Evolutionary conservation across 2,329 filamentous ascomycete species (phyloP).

Genomic region (Colletotrichum abscissum): DNA sequence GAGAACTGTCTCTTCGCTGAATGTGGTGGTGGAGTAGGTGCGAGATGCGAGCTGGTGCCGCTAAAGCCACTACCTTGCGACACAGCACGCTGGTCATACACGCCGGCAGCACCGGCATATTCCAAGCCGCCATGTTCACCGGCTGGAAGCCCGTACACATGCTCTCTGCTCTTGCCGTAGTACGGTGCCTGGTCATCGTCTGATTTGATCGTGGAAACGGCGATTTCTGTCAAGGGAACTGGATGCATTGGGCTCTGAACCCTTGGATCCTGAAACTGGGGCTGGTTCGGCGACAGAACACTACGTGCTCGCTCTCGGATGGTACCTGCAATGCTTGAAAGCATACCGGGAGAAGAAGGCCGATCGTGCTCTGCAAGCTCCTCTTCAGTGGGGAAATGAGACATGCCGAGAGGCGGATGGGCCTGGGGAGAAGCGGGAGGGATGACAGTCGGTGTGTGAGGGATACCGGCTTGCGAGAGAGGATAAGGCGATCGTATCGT

Average conservation of each 20-base stretch:
- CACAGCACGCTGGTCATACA: conserved; percentile 45
- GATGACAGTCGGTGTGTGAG: conserved; percentile 40
- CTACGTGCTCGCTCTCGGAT: conserved; percentile 60
- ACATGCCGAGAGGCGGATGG: conserved; percentile 89
- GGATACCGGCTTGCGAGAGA: conserved; percentile 34
- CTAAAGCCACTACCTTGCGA: conserved; percentile 54
- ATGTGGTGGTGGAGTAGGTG: conserved; percentile 72
- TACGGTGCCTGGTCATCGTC: conserved; percentile 55
- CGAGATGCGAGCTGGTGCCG: conserved; percentile 53
- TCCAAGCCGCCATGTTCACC: conserved; percentile 58
- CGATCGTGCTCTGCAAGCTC: conserved; percentile 67
- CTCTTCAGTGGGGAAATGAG: conserved; percentile 78
- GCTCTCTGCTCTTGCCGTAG: conserved; percentile 52
- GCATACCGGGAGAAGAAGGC: conserved; percentile 58
- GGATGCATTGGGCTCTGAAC: conserved; percentile 69
- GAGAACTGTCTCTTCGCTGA: conserved; percentile 84
- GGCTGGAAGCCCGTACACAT: conserved; percentile 56
- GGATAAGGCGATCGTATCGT: conserved; percentile 28
- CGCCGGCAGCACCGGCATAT: conserved; percentile 60
- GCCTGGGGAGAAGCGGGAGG: conserved; percentile 17
- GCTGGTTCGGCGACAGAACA: conserved; percentile 51
- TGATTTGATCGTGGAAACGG: conserved; percentile 59
- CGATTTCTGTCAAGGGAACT: conserved; percentile 71
- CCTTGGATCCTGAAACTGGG: conserved; percentile 53
- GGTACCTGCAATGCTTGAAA: conserved; percentile 68